Conservation (phyloP, 495 filamentous ascomycete species). For the Chaetomium fimeti region DNA sequence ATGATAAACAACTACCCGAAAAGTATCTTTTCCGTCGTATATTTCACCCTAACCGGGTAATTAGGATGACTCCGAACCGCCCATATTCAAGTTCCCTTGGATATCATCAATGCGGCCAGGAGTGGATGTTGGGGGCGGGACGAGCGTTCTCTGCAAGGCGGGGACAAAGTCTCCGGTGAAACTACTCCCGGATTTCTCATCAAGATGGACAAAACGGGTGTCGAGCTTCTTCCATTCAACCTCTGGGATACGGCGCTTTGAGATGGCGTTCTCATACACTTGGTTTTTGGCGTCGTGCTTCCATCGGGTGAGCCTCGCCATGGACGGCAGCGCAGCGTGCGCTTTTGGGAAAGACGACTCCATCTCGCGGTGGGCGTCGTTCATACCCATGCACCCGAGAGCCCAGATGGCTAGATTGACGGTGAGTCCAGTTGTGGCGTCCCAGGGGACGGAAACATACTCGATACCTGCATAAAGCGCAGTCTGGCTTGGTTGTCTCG, state of each 20-base stretch:
- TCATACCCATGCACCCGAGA: slow-evolving; percentile 16
- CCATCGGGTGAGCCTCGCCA: slow-evolving; percentile 18
- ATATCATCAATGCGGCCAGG: no score
- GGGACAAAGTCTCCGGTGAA: no score
- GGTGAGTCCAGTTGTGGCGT: not conserved
- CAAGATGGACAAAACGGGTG: not conserved
- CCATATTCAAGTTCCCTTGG: no score
- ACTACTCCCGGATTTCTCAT: no score
- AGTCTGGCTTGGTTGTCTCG: not conserved
- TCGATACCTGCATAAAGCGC: not conserved
- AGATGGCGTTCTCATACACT: slow-evolving; percentile 14
- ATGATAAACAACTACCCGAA: no score
- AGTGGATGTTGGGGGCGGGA: no score
- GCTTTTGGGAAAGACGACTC: not conserved
- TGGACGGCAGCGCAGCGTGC: not conserved
- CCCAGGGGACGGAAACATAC: slow-evolving; percentile 10
- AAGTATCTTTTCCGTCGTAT: no score
- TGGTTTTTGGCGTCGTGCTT: not conserved
- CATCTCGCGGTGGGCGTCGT: slow-evolving; percentile 18
- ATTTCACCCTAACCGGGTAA: no score
- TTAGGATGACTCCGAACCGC: no score
- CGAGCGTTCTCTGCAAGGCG: no score
- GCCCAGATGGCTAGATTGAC: slow-evolving; percentile 13
- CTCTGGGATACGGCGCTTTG: not conserved
- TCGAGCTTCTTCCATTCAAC: not conserved